phyloP scores from a whole-genome alignment of 345 rosid species.

The Passiflora organensis region DNA sequence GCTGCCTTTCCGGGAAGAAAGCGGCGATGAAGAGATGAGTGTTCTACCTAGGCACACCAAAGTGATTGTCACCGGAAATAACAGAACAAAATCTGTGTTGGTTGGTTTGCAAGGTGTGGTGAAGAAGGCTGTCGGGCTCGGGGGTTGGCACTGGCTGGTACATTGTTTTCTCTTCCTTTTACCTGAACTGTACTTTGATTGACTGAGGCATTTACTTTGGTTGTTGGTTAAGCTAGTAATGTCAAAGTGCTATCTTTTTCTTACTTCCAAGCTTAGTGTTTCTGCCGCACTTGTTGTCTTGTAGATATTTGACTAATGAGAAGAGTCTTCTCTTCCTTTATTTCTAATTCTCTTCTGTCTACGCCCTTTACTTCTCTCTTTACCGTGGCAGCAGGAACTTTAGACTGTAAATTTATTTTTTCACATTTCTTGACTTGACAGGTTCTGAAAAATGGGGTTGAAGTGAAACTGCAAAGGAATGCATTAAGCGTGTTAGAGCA shows the following conservation, averaged over 20 bases:
- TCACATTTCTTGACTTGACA: not conserved
- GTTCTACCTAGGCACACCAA: conserved; percentile 69
- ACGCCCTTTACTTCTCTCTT: too few relatives aligned
- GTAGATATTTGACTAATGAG: not conserved
- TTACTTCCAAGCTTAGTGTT: not conserved
- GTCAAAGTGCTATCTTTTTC: not conserved
- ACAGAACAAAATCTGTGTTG: conserved; percentile 60
- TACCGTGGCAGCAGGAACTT: not conserved
- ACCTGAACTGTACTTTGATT: not conserved
- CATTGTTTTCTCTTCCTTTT: not conserved
- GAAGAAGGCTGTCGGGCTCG: conserved; percentile 73
- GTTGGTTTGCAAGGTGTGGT: conserved; percentile 73
- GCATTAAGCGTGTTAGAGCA: conserved; percentile 71
- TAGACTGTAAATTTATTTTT: not conserved
- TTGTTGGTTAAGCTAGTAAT: not conserved
- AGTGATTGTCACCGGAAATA: conserved; percentile 65
- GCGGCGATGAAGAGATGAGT: conserved; percentile 65
- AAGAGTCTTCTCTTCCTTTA: not conserved
- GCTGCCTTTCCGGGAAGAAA: conserved; percentile 51
- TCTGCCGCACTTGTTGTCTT: not conserved
- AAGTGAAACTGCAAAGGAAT: conserved; percentile 77
- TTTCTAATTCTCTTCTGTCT: not conserved
- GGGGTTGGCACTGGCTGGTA: conserved; percentile 90
- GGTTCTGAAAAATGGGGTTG: conserved; percentile 74
- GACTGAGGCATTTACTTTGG: too few relatives aligned